Evolutionary conservation across 1,284 basidiomycete species (phyloP).

Genomic region (Cryptococcus hybrid): DNA sequence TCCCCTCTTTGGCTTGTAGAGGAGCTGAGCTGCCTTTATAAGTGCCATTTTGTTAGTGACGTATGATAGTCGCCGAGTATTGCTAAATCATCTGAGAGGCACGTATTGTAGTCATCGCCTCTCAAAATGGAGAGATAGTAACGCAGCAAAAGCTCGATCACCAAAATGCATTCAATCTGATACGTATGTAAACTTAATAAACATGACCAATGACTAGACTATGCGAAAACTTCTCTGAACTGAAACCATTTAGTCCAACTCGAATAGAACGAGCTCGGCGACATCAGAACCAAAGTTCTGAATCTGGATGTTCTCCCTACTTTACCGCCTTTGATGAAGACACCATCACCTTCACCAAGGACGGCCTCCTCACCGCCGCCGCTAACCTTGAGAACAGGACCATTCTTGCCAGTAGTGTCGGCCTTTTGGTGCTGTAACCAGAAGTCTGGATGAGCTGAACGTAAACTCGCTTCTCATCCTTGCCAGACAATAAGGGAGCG

Average conservation of each 20-base stretch:
- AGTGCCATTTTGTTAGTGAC: too few species aligned
- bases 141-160: too few species aligned
- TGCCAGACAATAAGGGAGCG: conserved; percentile 9
- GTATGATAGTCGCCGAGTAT: too few species aligned
- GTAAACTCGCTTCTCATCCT: conserved; percentile 45
- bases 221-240: too few species aligned
- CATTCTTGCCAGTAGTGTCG: conserved; percentile 15
- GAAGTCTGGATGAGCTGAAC: conserved; percentile 62
- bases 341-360: conserved; percentile 66
- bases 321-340: conserved; percentile 60
- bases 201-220: too few species aligned
- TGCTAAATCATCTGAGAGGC: too few species aligned
- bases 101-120: too few species aligned
- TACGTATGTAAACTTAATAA: too few species aligned
- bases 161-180: too few species aligned
- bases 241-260: conserved; percentile 52
- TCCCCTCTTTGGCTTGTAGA: too few species aligned
- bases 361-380: conserved; percentile 53
- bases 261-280: conserved; percentile 72
- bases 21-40: too few species aligned
- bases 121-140: too few species aligned
- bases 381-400: conserved; percentile 27
- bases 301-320: conserved; percentile 52
- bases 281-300: conserved; percentile 61
- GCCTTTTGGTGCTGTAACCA: conserved; percentile 64